Conservation (phyloP, 2,329 filamentous ascomycete species). For the Niveomyces coronatus region DNA sequence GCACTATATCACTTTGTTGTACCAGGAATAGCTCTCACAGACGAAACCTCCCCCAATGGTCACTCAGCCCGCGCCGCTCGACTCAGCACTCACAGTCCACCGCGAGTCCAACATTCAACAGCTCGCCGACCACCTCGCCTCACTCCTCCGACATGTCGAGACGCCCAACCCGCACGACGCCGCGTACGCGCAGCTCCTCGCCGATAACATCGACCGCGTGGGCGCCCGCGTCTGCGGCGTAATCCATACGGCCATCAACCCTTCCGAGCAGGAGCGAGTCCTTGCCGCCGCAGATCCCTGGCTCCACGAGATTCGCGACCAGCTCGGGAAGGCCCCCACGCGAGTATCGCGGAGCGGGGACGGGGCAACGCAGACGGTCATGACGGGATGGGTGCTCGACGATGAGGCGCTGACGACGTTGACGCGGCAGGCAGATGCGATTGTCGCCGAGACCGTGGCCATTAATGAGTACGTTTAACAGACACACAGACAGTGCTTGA, state of each 20-base stretch:
- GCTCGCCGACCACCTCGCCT: background rate
- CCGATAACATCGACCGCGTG: background rate
- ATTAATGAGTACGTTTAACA: constrained; percentile 3
- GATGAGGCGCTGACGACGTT: constrained; percentile 1
- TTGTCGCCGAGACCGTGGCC: background rate
- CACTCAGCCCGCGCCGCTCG: constrained; percentile 1
- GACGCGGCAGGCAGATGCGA: background rate
- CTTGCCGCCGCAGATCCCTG: background rate
- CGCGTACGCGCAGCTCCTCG: constrained; percentile 8
- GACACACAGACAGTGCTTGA: background rate
- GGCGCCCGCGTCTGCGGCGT: background rate
- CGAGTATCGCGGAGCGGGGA: background rate
- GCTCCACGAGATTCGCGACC: constrained; percentile 1
- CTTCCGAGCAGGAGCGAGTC: constrained; percentile 2
- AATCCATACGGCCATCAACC: constrained; percentile 1
- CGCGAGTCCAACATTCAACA: constrained; percentile 3
- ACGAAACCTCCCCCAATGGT: no score
- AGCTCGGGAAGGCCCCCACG: background rate
- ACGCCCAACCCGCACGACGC: background rate
- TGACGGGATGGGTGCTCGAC: constrained; percentile 4
- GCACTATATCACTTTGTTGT: no score
- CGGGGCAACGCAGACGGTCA: background rate
- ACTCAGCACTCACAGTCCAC: constrained; percentile 3
- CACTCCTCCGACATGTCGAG: background rate
- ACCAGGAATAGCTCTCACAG: no score